Conservation (phyloP, 2,329 filamentous ascomycete genomes). For the Monosporascus sp. region DNA sequence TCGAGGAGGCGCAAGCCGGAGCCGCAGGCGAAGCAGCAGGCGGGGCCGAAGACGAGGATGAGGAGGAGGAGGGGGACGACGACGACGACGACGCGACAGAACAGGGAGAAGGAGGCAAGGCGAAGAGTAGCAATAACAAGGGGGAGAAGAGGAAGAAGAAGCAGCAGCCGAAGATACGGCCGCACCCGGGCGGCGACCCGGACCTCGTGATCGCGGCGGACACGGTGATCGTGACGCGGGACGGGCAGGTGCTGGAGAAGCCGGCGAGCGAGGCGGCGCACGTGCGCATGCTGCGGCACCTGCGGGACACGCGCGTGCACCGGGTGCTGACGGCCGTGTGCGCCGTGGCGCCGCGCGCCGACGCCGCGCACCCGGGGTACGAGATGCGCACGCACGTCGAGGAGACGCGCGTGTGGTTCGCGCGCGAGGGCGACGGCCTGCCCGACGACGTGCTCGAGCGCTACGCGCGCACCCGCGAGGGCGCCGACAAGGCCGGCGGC, state of each 20-base stretch:
- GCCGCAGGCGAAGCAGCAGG: too few relatives aligned
- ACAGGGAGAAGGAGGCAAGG: neutral
- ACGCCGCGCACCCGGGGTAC: slow-evolving; percentile 81
- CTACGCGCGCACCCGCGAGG: slow-evolving; percentile 81
- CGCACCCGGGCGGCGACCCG: slow-evolving; percentile 52
- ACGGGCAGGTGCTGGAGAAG: slow-evolving; percentile 84
- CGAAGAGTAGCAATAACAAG: slow-evolving; percentile 21
- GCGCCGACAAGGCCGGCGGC: slow-evolving; percentile 91
- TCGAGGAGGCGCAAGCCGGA: slow-evolving; percentile 17
- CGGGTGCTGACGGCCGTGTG: slow-evolving; percentile 83
- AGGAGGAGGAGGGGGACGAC: slow-evolving; percentile 21
- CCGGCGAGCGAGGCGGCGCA: slow-evolving; percentile 78
- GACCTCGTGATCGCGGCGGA: slow-evolving; percentile 85
- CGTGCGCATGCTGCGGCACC: slow-evolving; percentile 72
- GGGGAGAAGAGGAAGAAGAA: neutral
- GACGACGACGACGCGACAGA: slow-evolving; percentile 22
- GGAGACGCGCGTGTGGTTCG: slow-evolving; percentile 89
- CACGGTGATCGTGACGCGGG: slow-evolving; percentile 75
- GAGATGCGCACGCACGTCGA: slow-evolving; percentile 75
- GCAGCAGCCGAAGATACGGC: neutral
- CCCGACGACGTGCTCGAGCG: slow-evolving; percentile 76
- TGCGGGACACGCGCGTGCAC: slow-evolving; percentile 74
- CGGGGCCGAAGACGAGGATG: slow-evolving; percentile 23
- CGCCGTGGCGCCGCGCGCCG: slow-evolving; percentile 75
- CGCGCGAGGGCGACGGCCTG: slow-evolving; percentile 52